Evolutionary conservation across 192 early-diverging fungal species (phyloP).

Genomic region (Geosiphon pyriformis): DNA sequence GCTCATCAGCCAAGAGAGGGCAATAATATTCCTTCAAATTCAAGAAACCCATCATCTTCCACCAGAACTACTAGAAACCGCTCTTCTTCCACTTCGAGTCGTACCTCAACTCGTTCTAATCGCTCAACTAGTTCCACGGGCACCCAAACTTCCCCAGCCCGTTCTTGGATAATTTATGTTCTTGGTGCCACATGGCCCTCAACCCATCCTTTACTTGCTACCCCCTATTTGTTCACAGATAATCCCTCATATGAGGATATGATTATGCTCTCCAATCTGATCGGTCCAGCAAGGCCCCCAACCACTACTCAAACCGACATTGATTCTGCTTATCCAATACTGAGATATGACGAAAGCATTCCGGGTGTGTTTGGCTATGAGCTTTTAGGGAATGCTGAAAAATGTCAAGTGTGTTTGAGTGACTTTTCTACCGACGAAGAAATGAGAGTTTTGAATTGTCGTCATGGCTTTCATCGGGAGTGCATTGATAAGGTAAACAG

Average conservation of each 20-base stretch:
- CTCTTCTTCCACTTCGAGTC: conserved; percentile 6
- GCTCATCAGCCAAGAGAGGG: not conserved
- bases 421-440: conserved; percentile 44
- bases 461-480: conserved; percentile 49
- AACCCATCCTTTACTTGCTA: conserved; percentile 12
- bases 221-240: conserved; percentile 14
- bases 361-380: conserved; percentile 29
- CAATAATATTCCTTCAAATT: not conserved
- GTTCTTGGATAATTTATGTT: conserved; percentile 19
- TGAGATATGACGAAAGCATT: conserved; percentile 27
- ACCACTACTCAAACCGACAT: conserved; percentile 43
- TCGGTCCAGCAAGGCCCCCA: conserved; percentile 37
- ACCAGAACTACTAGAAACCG: conserved; percentile 2
- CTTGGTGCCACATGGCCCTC: conserved; percentile 12
- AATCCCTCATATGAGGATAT: conserved; percentile 36
- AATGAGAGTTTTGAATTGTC: conserved; percentile 47
- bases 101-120: not conserved
- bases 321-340: conserved; percentile 33
- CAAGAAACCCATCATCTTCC: not conserved
- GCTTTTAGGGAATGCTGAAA: conserved; percentile 32
- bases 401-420: conserved; percentile 48
- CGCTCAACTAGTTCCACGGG: conserved; percentile 2
- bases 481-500: conserved; percentile 51
- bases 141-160: conserved; percentile 9
- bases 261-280: conserved; percentile 33